Conservation (phyloP, 2,329 filamentous ascomycete genomes). For the Pestalotiopsis fici region DNA sequence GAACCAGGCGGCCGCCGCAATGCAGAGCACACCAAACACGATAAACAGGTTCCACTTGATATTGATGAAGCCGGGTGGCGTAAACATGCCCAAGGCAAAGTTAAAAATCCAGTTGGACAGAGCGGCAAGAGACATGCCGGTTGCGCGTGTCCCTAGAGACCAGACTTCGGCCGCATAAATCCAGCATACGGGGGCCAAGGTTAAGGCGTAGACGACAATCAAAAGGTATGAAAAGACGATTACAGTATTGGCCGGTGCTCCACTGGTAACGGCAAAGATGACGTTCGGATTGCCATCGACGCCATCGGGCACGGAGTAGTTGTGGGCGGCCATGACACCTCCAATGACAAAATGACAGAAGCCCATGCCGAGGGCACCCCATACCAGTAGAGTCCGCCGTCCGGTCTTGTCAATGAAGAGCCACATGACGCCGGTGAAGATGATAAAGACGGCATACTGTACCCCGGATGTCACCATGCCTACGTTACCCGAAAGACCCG, state of each 20-base stretch:
- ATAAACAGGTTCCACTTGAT: conserved; percentile 54
- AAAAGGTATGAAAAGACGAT: conserved; percentile 68
- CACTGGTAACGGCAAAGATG: conserved; percentile 48
- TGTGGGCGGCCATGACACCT: conserved; percentile 50
- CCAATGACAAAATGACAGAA: conserved; percentile 58
- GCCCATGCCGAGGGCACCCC: conserved; percentile 68
- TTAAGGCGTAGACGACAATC: conserved; percentile 65
- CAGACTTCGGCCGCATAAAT: conserved; percentile 67
- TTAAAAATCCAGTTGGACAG: conserved; percentile 59
- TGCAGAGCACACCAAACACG: conserved; percentile 38
- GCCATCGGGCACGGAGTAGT: conserved; percentile 39
- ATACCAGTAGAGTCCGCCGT: conserved; percentile 64
- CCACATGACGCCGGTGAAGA: conserved; percentile 48
- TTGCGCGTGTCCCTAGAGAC: conserved; percentile 61
- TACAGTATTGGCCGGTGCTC: conserved; percentile 57
- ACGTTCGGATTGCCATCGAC: conserved; percentile 54
- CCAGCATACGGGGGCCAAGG: conserved; percentile 64
- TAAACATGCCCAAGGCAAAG: conserved; percentile 60
- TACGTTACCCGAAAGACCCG: conserved; percentile 51
- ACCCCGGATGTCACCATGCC: conserved; percentile 57
- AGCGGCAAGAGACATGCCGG: conserved; percentile 58
- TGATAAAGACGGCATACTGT: conserved; percentile 53
- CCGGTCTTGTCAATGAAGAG: conserved; percentile 57
- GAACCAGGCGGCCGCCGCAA: conserved; percentile 32
- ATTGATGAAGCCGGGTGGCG: conserved; percentile 58